phyloP scores from a whole-genome alignment of 257 asterid species.

The Anisodus tanguticus region DNA sequence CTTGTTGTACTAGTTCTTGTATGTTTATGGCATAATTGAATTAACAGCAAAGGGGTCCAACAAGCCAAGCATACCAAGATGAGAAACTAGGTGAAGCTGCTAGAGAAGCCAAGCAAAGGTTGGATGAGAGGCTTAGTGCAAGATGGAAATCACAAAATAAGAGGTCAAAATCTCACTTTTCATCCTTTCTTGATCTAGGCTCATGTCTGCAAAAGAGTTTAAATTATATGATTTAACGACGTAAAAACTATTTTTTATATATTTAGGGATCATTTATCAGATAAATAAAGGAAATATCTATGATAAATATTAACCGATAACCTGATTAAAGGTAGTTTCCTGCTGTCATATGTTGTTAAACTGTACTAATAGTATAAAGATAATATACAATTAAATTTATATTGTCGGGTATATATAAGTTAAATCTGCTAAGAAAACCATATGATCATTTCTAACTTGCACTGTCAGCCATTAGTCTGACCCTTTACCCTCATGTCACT shows the following conservation, averaged over 20 bases:
- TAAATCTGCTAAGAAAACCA: too few species aligned
- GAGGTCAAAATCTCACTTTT: conserved; percentile 33
- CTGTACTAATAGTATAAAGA: too few species aligned
- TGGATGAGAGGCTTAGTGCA: conserved; percentile 59
- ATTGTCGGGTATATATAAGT: too few species aligned
- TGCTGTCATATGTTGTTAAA: too few species aligned
- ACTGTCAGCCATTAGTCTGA: background rate
- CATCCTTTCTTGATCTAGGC: background rate
- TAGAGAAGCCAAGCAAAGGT: conserved; percentile 63
- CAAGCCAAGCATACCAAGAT: conserved; percentile 37
- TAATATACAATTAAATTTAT: too few species aligned
- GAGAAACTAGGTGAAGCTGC: conserved; percentile 42
- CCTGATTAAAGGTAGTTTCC: too few species aligned
- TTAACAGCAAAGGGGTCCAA: conserved; percentile 43
- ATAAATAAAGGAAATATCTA: background rate
- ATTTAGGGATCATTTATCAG: too few species aligned
- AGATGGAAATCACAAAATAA: conserved; percentile 43
- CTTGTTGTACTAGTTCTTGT: too few species aligned
- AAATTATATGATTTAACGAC: background rate
- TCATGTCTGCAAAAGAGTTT: background rate
- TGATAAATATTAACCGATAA: too few species aligned
- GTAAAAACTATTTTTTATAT: background rate
- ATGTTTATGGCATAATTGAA: background rate
- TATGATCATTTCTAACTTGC: too few species aligned
- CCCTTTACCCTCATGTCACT: background rate